Conservation (phyloP, 192 early-diverging fungal species). For the Lunasporangiospora selenospora region DNA sequence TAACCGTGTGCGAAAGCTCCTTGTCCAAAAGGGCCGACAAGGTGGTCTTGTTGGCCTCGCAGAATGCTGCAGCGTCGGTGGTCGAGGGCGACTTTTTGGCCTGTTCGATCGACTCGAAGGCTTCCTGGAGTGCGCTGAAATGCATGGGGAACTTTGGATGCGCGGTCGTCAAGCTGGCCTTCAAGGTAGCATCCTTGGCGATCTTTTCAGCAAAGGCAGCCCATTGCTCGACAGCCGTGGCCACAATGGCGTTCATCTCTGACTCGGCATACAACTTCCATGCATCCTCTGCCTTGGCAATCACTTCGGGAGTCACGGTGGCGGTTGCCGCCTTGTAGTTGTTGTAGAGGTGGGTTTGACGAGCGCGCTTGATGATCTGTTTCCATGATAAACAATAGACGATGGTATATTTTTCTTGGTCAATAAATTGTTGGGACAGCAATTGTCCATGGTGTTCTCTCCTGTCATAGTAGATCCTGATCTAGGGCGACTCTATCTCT, state of each 20-base stretch:
- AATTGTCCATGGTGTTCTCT: neutral
- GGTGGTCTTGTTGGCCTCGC: constrained; percentile 60
- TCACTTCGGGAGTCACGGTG: constrained; percentile 55
- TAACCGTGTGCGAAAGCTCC: constrained; percentile 68
- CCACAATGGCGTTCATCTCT: constrained; percentile 58
- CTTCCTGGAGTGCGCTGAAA: constrained; percentile 65
- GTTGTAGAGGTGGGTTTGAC: constrained; percentile 82
- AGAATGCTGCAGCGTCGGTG: constrained; percentile 55
- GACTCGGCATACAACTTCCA: constrained; percentile 67
- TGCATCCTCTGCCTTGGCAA: constrained; percentile 65
- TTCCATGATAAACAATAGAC: too few relatives aligned
- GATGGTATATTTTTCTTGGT: too few relatives aligned
- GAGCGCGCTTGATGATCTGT: constrained; percentile 88
- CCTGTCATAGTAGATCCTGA: too few relatives aligned
- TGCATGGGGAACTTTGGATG: constrained; percentile 82
- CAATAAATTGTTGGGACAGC: too few relatives aligned
- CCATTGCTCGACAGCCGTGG: constrained; percentile 60
- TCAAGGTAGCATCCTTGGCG: constrained; percentile 52
- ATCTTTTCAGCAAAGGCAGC: constrained; percentile 58
- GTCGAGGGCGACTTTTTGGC: constrained; percentile 55
- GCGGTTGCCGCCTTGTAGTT: constrained; percentile 53
- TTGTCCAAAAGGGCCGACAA: constrained; percentile 60
- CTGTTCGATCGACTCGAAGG: constrained; percentile 47
- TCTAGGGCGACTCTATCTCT: too few relatives aligned
- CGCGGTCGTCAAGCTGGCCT: constrained; percentile 46